Conservation (phyloP, 176 grass and related monocot species). For the Zizania latifolia region DNA sequence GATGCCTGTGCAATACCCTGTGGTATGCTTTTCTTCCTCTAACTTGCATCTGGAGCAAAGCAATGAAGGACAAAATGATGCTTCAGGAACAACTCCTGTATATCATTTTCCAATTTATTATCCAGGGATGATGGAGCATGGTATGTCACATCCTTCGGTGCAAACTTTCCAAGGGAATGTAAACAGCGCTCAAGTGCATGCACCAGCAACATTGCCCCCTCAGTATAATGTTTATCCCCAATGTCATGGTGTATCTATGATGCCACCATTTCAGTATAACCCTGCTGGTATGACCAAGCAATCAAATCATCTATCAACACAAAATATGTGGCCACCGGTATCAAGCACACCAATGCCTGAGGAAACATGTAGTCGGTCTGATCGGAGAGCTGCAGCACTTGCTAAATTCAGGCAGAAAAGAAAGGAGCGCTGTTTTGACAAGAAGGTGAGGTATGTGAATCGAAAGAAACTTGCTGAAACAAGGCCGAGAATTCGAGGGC, state of each 20-base stretch:
- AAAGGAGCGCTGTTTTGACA: conserved; percentile 89
- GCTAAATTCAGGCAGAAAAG: conserved; percentile 94
- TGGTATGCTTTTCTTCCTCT: conserved; percentile 56
- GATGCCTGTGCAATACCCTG: conserved; percentile 42
- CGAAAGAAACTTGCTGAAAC: conserved; percentile 81
- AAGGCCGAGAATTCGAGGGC: conserved; percentile 76
- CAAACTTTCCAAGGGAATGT: conserved; percentile 69
- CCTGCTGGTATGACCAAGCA: conserved; percentile 41
- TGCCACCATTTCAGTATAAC: conserved; percentile 59
- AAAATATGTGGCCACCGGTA: conserved; percentile 49
- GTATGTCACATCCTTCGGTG: conserved; percentile 32
- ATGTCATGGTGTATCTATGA: conserved; percentile 43
- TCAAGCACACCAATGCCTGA: conserved; percentile 44
- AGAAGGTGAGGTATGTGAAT: conserved; percentile 93
- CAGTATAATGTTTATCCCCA: conserved; percentile 68
- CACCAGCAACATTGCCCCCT: conserved; percentile 33
- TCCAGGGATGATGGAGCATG: conserved; percentile 62
- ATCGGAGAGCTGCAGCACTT: conserved; percentile 71
- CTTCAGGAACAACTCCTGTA: conserved; percentile 45
- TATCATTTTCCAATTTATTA: conserved; percentile 74
- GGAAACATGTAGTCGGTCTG: conserved; percentile 39
- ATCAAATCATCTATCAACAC: conserved; percentile 45
- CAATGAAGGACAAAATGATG: conserved; percentile 49
- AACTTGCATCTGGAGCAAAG: conserved; percentile 49
- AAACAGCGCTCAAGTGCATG: conserved; percentile 46